Percentiles rank a stretch among this genome's conserved stretches.
Evolutionary conservation across 2,329 filamentous ascomycete genomes (phyloP).

Genomic region (Penicillium sp.): DNA sequence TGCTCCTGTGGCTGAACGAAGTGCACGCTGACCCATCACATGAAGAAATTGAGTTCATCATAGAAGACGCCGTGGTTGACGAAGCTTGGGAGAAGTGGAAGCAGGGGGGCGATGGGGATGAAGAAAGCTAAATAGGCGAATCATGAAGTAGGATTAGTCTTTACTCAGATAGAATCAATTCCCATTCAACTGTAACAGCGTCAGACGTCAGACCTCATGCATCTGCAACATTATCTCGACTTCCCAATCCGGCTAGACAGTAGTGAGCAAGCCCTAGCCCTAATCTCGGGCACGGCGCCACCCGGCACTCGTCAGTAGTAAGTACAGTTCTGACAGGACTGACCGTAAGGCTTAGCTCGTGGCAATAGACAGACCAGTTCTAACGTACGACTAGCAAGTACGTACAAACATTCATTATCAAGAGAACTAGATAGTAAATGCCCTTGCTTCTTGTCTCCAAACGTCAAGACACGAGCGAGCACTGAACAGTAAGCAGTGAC

Average conservation of each 20-base stretch:
- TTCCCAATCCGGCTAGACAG: neutral
- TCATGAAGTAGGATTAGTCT: too few relatives aligned
- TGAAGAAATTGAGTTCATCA: conserved; percentile 33
- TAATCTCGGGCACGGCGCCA: neutral
- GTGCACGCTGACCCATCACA: conserved; percentile 47
- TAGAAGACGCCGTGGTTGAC: conserved; percentile 21
- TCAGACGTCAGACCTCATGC: neutral
- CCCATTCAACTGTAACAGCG: too few relatives aligned
- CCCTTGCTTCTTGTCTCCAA: too few relatives aligned
- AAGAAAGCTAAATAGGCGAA: neutral
- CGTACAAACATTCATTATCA: too few relatives aligned
- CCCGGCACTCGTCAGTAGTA: too few relatives aligned
- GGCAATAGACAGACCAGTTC: too few relatives aligned
- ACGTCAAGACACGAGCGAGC: too few relatives aligned
- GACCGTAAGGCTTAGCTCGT: neutral
- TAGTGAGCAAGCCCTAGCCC: neutral
- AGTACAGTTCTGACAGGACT: too few relatives aligned
- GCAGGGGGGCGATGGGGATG: conserved; percentile 1
- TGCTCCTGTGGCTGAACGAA: conserved; percentile 60
- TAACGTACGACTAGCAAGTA: too few relatives aligned
- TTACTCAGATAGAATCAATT: too few relatives aligned
- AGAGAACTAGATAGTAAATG: too few relatives aligned
- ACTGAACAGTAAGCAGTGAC: too few relatives aligned
- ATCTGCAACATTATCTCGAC: neutral
- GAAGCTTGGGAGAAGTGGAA: conserved; percentile 14